These are phyloP conservation scores for Solanum sitiens DNA, from an alignment of 257 asterid genomes.

Conservation along the genomic window DNA sequence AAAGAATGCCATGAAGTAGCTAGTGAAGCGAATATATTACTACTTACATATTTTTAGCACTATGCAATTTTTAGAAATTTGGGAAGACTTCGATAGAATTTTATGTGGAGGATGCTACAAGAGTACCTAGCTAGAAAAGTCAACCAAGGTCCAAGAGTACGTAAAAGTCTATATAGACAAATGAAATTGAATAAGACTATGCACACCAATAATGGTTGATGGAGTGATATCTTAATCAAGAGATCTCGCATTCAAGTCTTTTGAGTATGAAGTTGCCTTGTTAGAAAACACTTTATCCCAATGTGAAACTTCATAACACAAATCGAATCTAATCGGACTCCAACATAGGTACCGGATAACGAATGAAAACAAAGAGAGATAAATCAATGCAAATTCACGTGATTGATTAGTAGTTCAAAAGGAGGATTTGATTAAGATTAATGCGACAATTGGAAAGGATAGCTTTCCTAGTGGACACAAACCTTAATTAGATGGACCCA, in stretches of 20 bases:
- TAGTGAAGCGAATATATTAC: not conserved
- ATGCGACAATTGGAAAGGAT: not conserved
- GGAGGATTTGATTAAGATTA: not conserved
- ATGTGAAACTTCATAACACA: fast-evolving
- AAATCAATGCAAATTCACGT: not conserved
- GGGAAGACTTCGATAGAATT: not conserved
- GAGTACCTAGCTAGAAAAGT: not conserved
- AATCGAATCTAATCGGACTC: fast-evolving
- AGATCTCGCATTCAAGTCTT: fast-evolving
- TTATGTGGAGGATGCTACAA: not conserved
- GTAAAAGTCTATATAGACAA: not conserved
- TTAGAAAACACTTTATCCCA: fast-evolving
- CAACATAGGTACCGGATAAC: fast-evolving
- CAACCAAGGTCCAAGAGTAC: not conserved
- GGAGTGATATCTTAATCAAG: not conserved
- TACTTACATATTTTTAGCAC: not conserved
- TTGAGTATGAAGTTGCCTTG: fast-evolving
- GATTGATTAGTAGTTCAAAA: not conserved
- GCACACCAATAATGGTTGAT: not conserved
- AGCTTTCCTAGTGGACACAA: not conserved
- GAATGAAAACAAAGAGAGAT: no score
- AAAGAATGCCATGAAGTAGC: not conserved
- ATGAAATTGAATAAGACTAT: not conserved
- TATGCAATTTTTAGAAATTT: not conserved
- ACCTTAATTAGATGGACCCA: not conserved